A percentile compares a stretch with the other conserved stretches of the same genome.
Conservation (phyloP, 495 filamentous ascomycete genomes). For the Cryomyces antarcticus region DNA sequence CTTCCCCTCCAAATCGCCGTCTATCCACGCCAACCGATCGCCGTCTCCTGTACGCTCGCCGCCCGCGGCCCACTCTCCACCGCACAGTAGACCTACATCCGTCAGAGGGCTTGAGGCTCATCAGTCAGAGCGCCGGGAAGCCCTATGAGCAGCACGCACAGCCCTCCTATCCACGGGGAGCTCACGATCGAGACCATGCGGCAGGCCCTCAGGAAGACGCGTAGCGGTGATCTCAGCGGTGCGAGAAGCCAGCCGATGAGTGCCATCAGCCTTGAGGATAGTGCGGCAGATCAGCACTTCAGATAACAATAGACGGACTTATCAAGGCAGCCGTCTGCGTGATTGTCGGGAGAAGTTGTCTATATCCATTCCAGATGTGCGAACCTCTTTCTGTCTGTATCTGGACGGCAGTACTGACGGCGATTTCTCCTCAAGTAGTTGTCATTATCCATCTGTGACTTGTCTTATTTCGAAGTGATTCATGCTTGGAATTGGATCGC, state of each 20-base stretch:
- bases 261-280: constrained; percentile 27
- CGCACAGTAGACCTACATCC: constrained; percentile 44
- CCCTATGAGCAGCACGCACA: constrained; percentile 21
- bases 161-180: constrained; percentile 34
- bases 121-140: constrained; percentile 9
- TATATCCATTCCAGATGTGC: too few species aligned
- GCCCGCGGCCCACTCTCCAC: constrained; percentile 47
- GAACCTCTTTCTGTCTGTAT: too few species aligned
- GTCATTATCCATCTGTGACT: too few species aligned
- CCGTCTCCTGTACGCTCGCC: constrained; percentile 54
- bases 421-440: too few species aligned
- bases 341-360: too few species aligned
- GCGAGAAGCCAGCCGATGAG: constrained; percentile 40
- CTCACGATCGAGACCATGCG: constrained; percentile 78
- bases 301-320: too few species aligned
- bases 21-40: constrained; percentile 33
- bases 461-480: too few species aligned
- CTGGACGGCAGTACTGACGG: too few species aligned
- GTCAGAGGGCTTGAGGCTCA: constrained; percentile 28
- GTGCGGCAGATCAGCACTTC: constrained; percentile 5
- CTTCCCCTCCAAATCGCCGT: constrained; percentile 25
- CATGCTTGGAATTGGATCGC: too few species aligned
- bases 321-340: too few species aligned
- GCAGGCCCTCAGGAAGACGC: constrained; percentile 64
- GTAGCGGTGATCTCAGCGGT: constrained; percentile 55